Conservation (phyloP, 495 filamentous ascomycete genomes). For the Bacidia rubella region DNA sequence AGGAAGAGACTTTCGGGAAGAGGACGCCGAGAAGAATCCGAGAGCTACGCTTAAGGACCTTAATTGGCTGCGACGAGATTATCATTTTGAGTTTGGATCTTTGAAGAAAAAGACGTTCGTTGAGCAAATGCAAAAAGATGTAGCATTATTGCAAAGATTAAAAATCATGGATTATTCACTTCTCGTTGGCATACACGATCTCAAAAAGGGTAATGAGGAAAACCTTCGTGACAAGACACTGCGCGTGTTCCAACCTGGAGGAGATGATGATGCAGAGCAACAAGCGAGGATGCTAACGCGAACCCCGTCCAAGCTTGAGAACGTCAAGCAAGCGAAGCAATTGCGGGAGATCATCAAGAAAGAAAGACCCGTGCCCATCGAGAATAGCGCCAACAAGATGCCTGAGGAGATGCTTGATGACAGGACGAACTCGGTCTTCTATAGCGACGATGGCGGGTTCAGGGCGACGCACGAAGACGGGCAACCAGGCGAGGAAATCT, state of each 20-base stretch:
- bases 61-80: constrained; percentile 83
- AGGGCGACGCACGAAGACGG: constrained; percentile 87
- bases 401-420: constrained; percentile 71
- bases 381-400: constrained; percentile 70
- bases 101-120: constrained; percentile 76
- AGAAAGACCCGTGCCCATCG: constrained; percentile 83
- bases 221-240: constrained; percentile 90
- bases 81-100: constrained; percentile 76
- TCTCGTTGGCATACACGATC: constrained; percentile 85
- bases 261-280: constrained; percentile 42
- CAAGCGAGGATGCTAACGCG: constrained; percentile 58
- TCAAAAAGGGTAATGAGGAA: constrained; percentile 81
- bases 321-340: constrained; percentile 79
- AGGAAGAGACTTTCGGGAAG: constrained; percentile 80
- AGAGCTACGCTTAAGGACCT: constrained; percentile 91
- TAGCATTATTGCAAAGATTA: constrained; percentile 66
- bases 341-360: constrained; percentile 82
- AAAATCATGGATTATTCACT: constrained; percentile 99
- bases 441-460: constrained; percentile 87
- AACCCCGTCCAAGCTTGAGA: constrained; percentile 91
- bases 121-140: constrained; percentile 77
- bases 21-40: constrained; percentile 75
- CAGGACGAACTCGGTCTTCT: constrained; percentile 61
- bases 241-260: constrained; percentile 88
- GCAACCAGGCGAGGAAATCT: constrained; percentile 75